Percentiles rank a stretch among this genome's conserved stretches.
Conservation (phyloP, 139 green algal species). For the Chlamydomonas sp. region DNA sequence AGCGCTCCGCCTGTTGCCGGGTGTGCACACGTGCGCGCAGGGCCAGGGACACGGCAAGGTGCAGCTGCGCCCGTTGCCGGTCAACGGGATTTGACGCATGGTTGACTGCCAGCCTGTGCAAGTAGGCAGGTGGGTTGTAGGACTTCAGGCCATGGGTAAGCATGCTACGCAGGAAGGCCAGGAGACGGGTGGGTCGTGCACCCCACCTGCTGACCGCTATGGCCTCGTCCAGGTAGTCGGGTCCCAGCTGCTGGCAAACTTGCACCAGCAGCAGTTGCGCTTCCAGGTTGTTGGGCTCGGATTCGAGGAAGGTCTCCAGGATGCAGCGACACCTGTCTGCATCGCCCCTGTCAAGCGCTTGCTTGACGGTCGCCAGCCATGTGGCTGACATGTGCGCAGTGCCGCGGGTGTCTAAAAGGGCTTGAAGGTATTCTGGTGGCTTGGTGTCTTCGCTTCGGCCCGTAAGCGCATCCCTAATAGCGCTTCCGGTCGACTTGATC, state of each 20-base stretch:
- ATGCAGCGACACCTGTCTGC: neutral
- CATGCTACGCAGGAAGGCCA: too few relatives aligned
- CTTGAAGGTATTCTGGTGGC: neutral
- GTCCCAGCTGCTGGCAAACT: neutral
- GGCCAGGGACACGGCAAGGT: constrained; percentile 23
- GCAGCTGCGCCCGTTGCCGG: neutral
- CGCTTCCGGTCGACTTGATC: neutral
- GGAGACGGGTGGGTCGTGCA: neutral
- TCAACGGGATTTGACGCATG: neutral
- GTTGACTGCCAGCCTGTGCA: neutral
- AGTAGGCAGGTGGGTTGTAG: too few relatives aligned
- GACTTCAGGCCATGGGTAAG: too few relatives aligned
- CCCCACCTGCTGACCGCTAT: neutral
- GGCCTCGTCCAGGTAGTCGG: neutral
- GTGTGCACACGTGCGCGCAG: constrained; percentile 4
- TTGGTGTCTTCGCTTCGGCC: neutral
- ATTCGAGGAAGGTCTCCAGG: neutral
- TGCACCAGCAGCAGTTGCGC: neutral
- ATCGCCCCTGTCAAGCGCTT: neutral
- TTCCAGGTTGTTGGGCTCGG: neutral
- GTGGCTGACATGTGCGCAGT: neutral
- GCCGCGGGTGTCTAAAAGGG: neutral
- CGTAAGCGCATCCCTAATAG: neutral
- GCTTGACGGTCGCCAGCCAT: constrained; percentile 2
- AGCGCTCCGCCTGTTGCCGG: constrained; percentile 19